A percentile compares a stretch with the other conserved stretches of the same genome.
phyloP scores from a whole-genome alignment of 257 asterid genomes.

The Rehmannia glutinosa region DNA sequence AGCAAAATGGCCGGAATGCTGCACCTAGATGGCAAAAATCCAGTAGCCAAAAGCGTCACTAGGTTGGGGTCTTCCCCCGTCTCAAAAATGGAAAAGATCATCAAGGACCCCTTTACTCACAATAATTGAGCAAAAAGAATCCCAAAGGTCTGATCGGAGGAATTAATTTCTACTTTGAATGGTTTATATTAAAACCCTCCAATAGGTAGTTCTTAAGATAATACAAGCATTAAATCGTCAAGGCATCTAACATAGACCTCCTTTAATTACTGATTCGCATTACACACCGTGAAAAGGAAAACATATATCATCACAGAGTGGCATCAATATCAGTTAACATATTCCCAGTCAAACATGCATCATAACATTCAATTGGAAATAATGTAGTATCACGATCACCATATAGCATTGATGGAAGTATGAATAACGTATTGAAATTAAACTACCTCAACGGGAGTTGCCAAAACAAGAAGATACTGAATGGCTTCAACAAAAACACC shows the following conservation, averaged over 20 bases:
- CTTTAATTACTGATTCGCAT: not conserved
- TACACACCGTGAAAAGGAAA: not conserved
- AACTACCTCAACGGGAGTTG: conserved; percentile 94
- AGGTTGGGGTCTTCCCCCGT: not conserved
- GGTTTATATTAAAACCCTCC: not conserved
- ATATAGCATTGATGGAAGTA: conserved; percentile 10
- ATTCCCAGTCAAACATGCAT: not conserved
- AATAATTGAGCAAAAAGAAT: not conserved
- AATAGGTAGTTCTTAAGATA: not conserved
- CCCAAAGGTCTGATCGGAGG: not conserved
- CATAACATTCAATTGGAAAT: conserved; percentile 2
- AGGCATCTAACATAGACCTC: not conserved
- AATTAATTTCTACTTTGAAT: not conserved
- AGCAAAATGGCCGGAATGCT: not conserved
- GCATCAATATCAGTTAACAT: not conserved
- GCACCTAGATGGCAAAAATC: not conserved
- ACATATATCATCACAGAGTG: not conserved
- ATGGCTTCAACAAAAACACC: conserved; percentile 93
- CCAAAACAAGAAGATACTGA: conserved; percentile 82
- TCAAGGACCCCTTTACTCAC: no score
- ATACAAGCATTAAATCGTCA: not conserved
- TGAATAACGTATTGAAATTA: not conserved
- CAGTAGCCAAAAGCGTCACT: conserved; percentile 1
- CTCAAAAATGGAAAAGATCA: not conserved
- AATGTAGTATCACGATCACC: not conserved